Percentiles rank a stretch among this genome's conserved stretches.
Evolutionary conservation across 2,329 filamentous ascomycete species (phyloP).

Genomic region (Calonectria crousiana): DNA sequence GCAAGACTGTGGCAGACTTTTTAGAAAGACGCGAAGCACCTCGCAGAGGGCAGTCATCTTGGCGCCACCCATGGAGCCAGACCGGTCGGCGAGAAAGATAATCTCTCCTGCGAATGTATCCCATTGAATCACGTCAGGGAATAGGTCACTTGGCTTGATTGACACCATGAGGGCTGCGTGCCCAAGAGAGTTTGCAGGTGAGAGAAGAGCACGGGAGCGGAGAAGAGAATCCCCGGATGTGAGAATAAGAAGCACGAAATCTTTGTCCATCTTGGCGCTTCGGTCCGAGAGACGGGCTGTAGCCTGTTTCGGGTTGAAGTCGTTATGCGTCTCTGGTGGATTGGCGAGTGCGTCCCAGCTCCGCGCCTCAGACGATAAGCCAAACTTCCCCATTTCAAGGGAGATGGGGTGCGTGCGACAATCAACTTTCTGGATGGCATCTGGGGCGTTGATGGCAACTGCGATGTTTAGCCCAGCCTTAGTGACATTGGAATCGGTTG

Average conservation of each 20-base stretch:
- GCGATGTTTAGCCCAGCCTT: neutral
- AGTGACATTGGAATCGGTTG: neutral
- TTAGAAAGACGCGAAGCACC: neutral
- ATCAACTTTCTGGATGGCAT: neutral
- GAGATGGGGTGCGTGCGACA: neutral
- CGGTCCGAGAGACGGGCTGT: neutral
- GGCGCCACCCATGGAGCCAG: neutral
- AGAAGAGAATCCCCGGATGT: neutral
- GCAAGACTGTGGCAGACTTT: neutral
- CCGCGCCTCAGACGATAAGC: neutral
- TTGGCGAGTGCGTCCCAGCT: neutral
- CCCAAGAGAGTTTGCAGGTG: neutral
- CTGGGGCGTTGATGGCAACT: neutral
- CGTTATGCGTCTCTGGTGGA: neutral
- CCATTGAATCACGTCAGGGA: neutral
- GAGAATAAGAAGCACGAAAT: neutral
- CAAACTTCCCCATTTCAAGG: neutral
- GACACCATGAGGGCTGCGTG: neutral
- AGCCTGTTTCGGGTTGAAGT: neutral
- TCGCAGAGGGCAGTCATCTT: neutral
- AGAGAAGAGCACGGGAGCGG: neutral
- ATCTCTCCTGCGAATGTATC: neutral
- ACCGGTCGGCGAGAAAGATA: neutral
- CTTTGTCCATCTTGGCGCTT: neutral
- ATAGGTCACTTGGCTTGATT: neutral